Evolutionary conservation across 1,139 yeast genomes (phyloP).

Genomic region (Debaryomyces sp.): DNA sequence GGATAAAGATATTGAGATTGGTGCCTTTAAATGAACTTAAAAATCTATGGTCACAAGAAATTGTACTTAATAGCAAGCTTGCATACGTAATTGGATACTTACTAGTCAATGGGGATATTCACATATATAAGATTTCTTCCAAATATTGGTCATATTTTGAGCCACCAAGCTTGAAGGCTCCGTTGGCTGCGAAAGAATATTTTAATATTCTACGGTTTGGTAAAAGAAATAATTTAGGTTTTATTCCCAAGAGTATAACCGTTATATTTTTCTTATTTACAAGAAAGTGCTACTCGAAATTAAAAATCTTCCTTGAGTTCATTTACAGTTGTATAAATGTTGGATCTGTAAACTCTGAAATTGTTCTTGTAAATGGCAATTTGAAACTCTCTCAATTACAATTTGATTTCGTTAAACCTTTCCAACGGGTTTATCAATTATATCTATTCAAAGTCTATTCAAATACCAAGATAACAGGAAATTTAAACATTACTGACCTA

Average conservation of each 20-base stretch:
- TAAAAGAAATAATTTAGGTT: not conserved
- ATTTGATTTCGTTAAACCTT: not conserved
- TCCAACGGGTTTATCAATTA: not conserved
- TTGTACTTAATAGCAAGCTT: slow-evolving; percentile 1
- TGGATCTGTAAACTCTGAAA: not conserved
- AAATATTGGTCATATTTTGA: slow-evolving; percentile 1
- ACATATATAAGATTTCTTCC: slow-evolving; percentile 1
- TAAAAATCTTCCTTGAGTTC: not conserved
- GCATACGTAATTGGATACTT: slow-evolving; percentile 4
- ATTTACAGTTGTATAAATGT: not conserved
- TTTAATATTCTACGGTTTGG: slow-evolving; percentile 2
- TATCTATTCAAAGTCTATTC: not conserved
- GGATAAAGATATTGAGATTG: slow-evolving; percentile 5
- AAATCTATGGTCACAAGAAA: slow-evolving; percentile 5
- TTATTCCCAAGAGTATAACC: not conserved
- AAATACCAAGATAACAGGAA: not conserved
- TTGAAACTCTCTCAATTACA: not conserved
- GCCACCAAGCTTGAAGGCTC: not conserved
- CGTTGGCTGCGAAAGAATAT: slow-evolving; percentile 5
- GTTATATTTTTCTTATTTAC: slow-evolving; percentile 3
- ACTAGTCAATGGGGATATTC: slow-evolving; percentile 1
- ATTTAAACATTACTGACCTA: not conserved
- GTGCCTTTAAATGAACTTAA: slow-evolving; percentile 3
- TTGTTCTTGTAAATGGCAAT: not conserved
- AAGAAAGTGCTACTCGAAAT: not conserved